These are phyloP conservation scores for Papilionanthe hybrid DNA, from an alignment of 116 monocot genomes.

Conservation along the genomic window DNA sequence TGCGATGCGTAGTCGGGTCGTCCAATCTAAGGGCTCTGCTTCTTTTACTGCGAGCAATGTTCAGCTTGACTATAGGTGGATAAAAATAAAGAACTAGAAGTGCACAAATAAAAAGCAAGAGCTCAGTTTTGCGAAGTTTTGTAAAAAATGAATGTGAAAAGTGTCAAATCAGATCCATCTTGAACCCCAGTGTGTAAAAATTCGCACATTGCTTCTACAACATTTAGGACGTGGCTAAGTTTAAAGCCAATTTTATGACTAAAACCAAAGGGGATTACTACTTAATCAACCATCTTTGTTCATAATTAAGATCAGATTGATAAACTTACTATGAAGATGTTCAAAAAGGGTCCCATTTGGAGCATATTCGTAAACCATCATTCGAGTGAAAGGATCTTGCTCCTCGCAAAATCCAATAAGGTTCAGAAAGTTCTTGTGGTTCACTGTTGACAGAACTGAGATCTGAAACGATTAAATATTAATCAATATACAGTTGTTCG, in stretches of 20 bases:
- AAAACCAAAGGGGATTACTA: background rate
- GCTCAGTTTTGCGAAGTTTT: no score
- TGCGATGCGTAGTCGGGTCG: slow-evolving; percentile 30
- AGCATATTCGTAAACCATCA: slow-evolving; percentile 91
- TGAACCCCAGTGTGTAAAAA: no score
- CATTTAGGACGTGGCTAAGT: no score
- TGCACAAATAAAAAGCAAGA: background rate
- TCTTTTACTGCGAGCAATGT: slow-evolving; percentile 35
- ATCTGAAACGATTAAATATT: slow-evolving; percentile 27
- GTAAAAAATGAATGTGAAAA: no score
- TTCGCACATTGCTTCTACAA: no score
- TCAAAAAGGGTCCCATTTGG: slow-evolving; percentile 77
- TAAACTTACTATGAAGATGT: slow-evolving; percentile 70
- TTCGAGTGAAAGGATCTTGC: slow-evolving; percentile 73
- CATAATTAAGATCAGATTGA: background rate
- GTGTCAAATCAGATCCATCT: no score
- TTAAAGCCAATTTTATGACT: background rate
- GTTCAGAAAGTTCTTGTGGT: slow-evolving; percentile 88
- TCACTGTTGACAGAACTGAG: slow-evolving; percentile 53
- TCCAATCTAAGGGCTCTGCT: slow-evolving; percentile 55
- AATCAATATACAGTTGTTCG: background rate
- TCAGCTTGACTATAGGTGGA: background rate
- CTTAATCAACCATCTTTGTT: background rate
- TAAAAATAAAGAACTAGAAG: background rate
- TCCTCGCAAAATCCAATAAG: slow-evolving; percentile 86